Base-by-base conservation (phyloP, 2,329 filamentous ascomycete species). In the Fusarium haematococcum region DNA sequence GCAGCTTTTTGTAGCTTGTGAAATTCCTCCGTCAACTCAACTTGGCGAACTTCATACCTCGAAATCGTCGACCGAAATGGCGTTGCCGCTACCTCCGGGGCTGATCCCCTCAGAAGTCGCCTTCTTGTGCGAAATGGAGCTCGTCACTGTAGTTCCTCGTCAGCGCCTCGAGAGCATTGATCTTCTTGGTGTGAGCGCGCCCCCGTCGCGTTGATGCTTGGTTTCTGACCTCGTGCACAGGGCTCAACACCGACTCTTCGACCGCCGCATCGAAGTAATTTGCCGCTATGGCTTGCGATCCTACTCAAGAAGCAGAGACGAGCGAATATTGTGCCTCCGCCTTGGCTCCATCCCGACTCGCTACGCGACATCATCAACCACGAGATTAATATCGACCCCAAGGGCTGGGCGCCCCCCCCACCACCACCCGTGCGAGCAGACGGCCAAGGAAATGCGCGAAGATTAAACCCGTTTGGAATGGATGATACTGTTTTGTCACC, bases 71-170 rank as follows among this genome's bases (percentile, higher is more conserved):
- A 41, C 33, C 69, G 73, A 35, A 48, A 89, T 89, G 88, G 88
- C 88, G 35, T 81, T 88, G 59, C 86, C 87, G 33, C 81, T 89
- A 16, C 86, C 86, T 6, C 78, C 83, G 61, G 88, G 85, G 83
- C 89, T 98, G 52, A 93, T 94, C 78, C 95, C 97, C 69, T 88
- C 94, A 74, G 97, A 99, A 85, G 93, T 97, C 54, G 94, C 95
- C 60, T 99, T 98, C 80, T 87, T 98, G 32, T 98, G 95, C 83
- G 97, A 99, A 86, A 98, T 98, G 95, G 96, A 98, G 85, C 90
- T 95, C 79, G 93, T 99, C 65, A 98, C 95, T 0, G 90, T 99
- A 25, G 91, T 98, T 59, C 97, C 97, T 39, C 94, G 97, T 63
- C 95, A 98, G 83, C 91, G 94, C 74, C 91, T 99, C 63, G 95